phyloP scores from a whole-genome alignment of 2,329 filamentous ascomycete species.

The Botrytis byssoidea region DNA sequence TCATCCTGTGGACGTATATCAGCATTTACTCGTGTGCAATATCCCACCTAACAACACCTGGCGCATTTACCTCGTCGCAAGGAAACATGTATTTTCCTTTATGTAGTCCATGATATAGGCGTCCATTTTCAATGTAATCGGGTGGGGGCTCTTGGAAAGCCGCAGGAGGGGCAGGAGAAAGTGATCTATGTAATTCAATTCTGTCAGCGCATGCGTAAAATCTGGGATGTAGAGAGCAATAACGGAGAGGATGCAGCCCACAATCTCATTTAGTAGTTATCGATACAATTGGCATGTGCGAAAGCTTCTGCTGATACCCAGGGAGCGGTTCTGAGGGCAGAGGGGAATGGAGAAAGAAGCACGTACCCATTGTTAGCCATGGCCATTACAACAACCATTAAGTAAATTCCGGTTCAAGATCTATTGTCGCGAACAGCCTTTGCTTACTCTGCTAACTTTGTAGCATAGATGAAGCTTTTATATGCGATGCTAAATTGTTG shows the following conservation, averaged over 20 bases:
- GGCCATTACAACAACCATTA: conserved; percentile 33
- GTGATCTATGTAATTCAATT: conserved; percentile 27
- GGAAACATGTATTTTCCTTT: conserved; percentile 73
- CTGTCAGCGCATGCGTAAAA: conserved; percentile 5
- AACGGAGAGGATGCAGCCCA: background rate
- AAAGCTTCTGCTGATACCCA: background rate
- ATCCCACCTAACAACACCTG: background rate
- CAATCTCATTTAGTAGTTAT: background rate
- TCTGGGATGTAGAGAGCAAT: background rate
- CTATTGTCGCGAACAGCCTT: conserved; percentile 16
- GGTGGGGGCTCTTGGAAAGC: conserved; percentile 26
- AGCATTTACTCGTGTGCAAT: conserved; percentile 18
- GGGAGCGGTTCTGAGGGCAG: background rate
- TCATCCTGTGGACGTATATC: conserved; percentile 53
- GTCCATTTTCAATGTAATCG: conserved; percentile 62
- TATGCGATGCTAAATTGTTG: background rate
- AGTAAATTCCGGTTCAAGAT: conserved; percentile 15
- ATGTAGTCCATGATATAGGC: conserved; percentile 66
- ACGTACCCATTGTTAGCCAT: conserved; percentile 39
- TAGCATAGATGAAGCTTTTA: conserved; percentile 2
- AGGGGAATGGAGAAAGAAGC: conserved; percentile 13
- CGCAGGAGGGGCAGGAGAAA: conserved; percentile 22
- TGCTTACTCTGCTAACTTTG: conserved; percentile 12
- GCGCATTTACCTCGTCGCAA: conserved; percentile 63
- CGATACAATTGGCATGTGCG: background rate